Evolutionary conservation across 331 rosid genomes (phyloP).

Genomic region (Saraca asoca): DNA sequence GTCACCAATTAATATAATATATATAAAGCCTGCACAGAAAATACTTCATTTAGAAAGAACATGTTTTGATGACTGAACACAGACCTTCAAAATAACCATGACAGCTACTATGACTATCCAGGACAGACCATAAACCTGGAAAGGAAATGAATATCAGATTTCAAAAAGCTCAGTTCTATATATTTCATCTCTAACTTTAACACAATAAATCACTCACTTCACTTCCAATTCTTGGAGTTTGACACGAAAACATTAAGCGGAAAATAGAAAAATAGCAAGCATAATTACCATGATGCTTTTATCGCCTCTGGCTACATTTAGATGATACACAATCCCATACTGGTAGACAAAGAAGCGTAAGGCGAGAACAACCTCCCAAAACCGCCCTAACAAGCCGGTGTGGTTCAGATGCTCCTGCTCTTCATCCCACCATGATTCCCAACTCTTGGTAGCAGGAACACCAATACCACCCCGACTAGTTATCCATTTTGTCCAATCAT

Average conservation of each 20-base stretch:
- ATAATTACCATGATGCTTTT: constrained; percentile 74
- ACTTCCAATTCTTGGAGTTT: constrained; percentile 24
- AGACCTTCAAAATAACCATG: constrained; percentile 81
- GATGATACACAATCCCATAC: constrained; percentile 92
- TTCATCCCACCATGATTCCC: constrained; percentile 99
- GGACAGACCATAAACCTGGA: constrained; percentile 86
- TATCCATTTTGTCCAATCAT: constrained; percentile 96
- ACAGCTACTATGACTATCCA: constrained; percentile 88
- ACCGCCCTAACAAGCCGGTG: constrained; percentile 70
- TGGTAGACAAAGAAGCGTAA: constrained; percentile 87
- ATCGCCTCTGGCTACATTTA: constrained; percentile 61
- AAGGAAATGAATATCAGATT: constrained; percentile 31
- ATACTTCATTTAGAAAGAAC: constrained; percentile 23
- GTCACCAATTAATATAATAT: constrained; percentile 25
- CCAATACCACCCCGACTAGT: constrained; percentile 87
- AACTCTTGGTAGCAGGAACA: constrained; percentile 87
- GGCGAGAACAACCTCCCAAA: constrained; percentile 70
- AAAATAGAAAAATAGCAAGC: constrained; percentile 19
- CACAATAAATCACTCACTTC: not conserved
- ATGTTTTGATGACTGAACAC: constrained; percentile 31
- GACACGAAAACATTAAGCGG: constrained; percentile 27
- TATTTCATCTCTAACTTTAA: not conserved
- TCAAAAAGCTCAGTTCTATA: constrained; percentile 25
- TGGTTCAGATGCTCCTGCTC: constrained; percentile 88
- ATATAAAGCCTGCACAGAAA: constrained; percentile 13